Percentiles rank a stretch among this genome's conserved stretches.
phyloP scores from a whole-genome alignment of 2,329 filamentous ascomycete genomes.

The Fusarium poae region DNA sequence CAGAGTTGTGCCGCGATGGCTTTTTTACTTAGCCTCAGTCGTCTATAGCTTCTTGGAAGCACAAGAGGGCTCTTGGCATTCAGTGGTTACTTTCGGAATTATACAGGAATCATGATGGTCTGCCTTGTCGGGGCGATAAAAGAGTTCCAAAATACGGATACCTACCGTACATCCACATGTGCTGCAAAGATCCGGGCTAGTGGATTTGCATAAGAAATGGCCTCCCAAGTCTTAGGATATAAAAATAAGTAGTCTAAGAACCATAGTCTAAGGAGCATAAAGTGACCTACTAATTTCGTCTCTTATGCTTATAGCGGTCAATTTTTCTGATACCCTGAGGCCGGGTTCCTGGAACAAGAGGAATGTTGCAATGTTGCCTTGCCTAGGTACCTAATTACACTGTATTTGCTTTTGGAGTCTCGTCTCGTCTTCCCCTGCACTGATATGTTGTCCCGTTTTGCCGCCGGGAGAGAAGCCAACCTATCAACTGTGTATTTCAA shows the following conservation, averaged over 20 bases:
- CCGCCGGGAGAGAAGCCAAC: conserved; percentile 35
- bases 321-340: no score
- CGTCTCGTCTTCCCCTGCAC: conserved; percentile 21
- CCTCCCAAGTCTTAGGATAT: no score
- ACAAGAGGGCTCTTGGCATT: conserved; percentile 15
- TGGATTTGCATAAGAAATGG: no score
- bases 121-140: conserved; percentile 10
- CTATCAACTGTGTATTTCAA: conserved; percentile 13
- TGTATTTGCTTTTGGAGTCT: conserved; percentile 25
- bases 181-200: conserved; percentile 11
- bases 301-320: no score
- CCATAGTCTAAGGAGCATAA: no score
- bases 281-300: no score
- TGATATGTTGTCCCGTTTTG: conserved; percentile 15
- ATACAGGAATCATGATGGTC: not conserved
- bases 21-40: conserved; percentile 22
- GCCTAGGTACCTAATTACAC: not conserved
- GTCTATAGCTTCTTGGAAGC: not conserved
- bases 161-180: not conserved
- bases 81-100: not conserved
- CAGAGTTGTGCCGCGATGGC: conserved; percentile 11
- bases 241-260: no score
- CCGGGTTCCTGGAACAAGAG: conserved; percentile 33
- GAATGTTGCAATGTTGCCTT: conserved; percentile 34
- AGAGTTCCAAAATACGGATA: not conserved